Conservation (phyloP, 176 grass and related monocot genomes). For the Avena sativa region DNA sequence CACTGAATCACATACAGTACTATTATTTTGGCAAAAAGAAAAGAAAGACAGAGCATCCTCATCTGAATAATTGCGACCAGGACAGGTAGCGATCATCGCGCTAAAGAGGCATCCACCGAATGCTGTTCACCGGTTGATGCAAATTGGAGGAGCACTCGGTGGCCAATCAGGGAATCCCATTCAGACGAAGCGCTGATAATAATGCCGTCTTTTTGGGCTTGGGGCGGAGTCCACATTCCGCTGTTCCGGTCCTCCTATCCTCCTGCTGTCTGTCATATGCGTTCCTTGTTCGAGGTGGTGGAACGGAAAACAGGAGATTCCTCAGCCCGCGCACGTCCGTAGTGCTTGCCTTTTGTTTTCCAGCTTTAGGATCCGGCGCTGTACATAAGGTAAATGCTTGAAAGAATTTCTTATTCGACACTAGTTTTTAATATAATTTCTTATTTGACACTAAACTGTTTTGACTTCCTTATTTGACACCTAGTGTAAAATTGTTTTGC, state of each 20-base stretch:
- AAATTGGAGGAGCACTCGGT: conserved; percentile 24
- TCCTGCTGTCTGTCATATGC: conserved; percentile 14
- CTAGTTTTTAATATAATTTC: too few relatives aligned
- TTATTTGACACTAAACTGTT: too few relatives aligned
- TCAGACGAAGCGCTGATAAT: conserved; percentile 45
- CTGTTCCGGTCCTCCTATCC: neutral
- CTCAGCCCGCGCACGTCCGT: conserved; percentile 44
- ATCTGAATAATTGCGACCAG: neutral
- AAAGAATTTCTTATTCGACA: neutral
- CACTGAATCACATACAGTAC: neutral
- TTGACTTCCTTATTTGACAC: too few relatives aligned
- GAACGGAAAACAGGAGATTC: conserved; percentile 40
- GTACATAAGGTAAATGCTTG: neutral
- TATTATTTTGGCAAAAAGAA: neutral
- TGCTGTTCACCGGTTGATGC: conserved; percentile 9
- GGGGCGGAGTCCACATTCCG: conserved; percentile 27
- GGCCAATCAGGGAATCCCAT: conserved; percentile 51
- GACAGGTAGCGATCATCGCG: conserved; percentile 18
- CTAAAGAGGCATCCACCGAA: conserved; percentile 33
- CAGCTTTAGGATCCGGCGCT: conserved; percentile 45
- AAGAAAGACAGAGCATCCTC: neutral
- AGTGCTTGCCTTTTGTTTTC: conserved; percentile 52
- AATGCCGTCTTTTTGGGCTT: conserved; percentile 42
- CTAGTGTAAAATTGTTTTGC: too few relatives aligned
- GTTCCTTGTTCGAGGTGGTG: conserved; percentile 40